Base-by-base conservation (phyloP, 768 basidiomycete genomes). In the Coprinopsis sp. region DNA sequence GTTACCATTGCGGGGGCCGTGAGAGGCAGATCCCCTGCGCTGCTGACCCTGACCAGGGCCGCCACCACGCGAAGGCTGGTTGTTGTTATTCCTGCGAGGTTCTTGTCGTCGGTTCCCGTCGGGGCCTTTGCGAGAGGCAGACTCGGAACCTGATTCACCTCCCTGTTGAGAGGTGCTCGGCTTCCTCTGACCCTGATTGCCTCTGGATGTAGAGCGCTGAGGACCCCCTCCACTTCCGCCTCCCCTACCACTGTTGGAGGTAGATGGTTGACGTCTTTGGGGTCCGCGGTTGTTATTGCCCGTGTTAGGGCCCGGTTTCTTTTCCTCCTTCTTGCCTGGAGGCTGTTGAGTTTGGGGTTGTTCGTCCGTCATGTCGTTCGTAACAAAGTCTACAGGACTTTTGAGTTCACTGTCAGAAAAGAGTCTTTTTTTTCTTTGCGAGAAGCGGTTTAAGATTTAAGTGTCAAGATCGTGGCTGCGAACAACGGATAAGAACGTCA, bases 331-430 rank as follows among this genome's bases (percentile, higher is more conserved):
- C 76, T 76, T 86, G 51, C 69, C 62, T 46, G 70, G 67, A 60
- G 70, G 66, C 61, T 75, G 76, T 53, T 72, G 64, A 67, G 77
- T 80, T 60, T 77, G 72, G 66, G 73, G 74, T 61, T 74, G 70
- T 74, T 87, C 82, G 76, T 91, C 88, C 65, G 84, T 87, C 88
- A 91, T 91, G 68, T 82, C 79, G 84, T 79, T 87, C 84, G 82
- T 90, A 75, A 81, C 63, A 74, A 63, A 56, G 60, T 64, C 67
- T 70, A 76, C 64, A 64, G 56, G 54, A 47, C 54, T 74, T 80
- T 79, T 73, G 61, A 58, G 66, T 63, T 76, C 70, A 73, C 71
- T 72, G 70, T 68, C 62, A 60, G 43, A 47, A 55, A 50, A 46
- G 50, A 53, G 49, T 51, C 44, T 52, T 59, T 55, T 38, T 6